Conservation (phyloP, 1,139 yeast genomes). For the Yamadazyma membranifaciens region DNA sequence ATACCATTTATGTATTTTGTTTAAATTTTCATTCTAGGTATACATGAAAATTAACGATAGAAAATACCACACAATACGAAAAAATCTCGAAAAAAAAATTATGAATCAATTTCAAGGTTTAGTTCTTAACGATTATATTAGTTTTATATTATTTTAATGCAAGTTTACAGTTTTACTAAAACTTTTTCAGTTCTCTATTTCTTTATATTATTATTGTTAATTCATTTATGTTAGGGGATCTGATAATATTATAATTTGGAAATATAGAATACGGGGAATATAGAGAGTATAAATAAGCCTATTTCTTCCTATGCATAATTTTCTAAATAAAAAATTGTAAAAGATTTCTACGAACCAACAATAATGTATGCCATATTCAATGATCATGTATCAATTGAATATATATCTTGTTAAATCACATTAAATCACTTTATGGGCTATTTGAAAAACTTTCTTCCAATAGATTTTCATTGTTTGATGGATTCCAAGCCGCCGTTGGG, state of each 20-base stretch:
- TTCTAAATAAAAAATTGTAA: neutral
- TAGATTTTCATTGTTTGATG: slow-evolving; percentile 31
- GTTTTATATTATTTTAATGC: slow-evolving; percentile 2
- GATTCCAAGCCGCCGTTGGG: slow-evolving; percentile 53
- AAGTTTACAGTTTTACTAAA: neutral
- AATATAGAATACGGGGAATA: neutral
- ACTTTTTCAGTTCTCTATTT: neutral
- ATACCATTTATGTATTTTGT: neutral
- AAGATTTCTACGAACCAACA: neutral
- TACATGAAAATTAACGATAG: neutral
- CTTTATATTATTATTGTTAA: neutral
- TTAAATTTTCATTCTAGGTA: neutral
- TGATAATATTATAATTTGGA: neutral
- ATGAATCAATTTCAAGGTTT: neutral
- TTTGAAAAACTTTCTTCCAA: slow-evolving; percentile 22
- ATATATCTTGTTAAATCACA: neutral
- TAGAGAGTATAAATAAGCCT: slow-evolving; percentile 1
- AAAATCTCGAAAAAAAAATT: neutral
- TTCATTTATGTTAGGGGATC: neutral
- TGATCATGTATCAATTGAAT: neutral
- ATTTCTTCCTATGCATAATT: slow-evolving; percentile 4
- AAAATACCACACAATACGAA: neutral
- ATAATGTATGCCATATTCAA: neutral
- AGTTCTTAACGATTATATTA: slow-evolving; percentile 1
- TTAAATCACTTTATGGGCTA: slow-evolving; percentile 12